Percentiles rank a stretch among this genome's conserved stretches.
Conservation (phyloP, 2,329 filamentous ascomycete genomes). For the Neonectria faginata region DNA sequence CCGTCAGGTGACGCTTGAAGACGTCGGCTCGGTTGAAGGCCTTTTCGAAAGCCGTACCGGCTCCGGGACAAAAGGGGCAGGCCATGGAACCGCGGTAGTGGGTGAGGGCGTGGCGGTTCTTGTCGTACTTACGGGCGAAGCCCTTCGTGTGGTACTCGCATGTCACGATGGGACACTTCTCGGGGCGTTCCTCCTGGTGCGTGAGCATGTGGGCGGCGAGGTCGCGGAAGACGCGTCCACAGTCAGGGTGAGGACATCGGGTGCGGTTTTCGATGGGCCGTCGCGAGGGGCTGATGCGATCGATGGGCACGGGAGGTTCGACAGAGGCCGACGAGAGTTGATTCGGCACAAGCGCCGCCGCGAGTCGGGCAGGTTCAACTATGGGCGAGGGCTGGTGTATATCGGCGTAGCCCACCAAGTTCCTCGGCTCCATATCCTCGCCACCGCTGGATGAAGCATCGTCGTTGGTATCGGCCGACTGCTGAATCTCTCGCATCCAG, state of each 20-base stretch:
- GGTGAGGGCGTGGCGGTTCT: constrained; percentile 94
- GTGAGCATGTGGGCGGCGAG: constrained; percentile 93
- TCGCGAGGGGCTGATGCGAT: constrained; percentile 47
- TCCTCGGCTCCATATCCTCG: constrained; percentile 60
- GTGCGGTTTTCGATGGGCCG: constrained; percentile 56
- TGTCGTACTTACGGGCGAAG: constrained; percentile 97
- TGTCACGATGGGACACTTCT: constrained; percentile 93
- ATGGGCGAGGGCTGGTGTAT: constrained; percentile 28
- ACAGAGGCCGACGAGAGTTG: constrained; percentile 35
- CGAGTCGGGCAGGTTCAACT: constrained; percentile 30
- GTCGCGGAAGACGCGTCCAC: constrained; percentile 71
- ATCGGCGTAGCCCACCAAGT: constrained; percentile 32
- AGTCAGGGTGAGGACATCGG: constrained; percentile 68
- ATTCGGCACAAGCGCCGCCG: constrained; percentile 27
- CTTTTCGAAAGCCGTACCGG: constrained; percentile 89
- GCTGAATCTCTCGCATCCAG: constrained; percentile 71
- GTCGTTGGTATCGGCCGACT: constrained; percentile 61
- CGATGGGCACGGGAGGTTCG: constrained; percentile 43
- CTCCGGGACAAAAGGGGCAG: constrained; percentile 93
- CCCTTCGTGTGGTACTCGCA: constrained; percentile 96
- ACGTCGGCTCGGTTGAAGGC: constrained; percentile 97
- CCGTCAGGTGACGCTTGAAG: constrained; percentile 94
- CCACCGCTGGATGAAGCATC: constrained; percentile 61
- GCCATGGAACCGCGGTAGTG: constrained; percentile 99
- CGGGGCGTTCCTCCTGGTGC: constrained; percentile 90